Base-by-base conservation (phyloP, 2,329 filamentous ascomycete species). In the Aureobasidium sp. region DNA sequence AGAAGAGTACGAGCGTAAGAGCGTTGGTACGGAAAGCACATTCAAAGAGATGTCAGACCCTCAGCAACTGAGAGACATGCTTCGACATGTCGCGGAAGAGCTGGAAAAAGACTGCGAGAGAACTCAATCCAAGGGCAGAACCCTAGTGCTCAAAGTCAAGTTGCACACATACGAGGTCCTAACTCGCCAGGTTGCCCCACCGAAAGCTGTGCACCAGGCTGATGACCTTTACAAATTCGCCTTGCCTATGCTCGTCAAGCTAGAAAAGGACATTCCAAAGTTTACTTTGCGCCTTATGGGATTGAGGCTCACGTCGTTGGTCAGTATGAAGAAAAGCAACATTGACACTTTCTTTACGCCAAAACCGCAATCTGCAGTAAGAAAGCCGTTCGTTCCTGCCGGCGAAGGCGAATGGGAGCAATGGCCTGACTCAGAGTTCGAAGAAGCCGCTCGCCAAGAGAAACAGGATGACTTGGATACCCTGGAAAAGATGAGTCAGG, bases 91-190 rank as follows among this genome's bases (percentile, higher is more conserved):
- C 1, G 91, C 94, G 0, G 87, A 91, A 65, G 91, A 96, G 66
- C 78, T 99, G 4, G 91, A 96, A 71, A 88, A 89, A 67, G 93
- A 97, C 69, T 80, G 97, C 77, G 81, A 82, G 63, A 83, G 85
- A 29, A 90, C 90, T 1, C 84, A 90, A 66, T 90, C 90, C 75
- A 96, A 93, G 73, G 93, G 93, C 0, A 84, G 91, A n/a, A 97
- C 93, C 0, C 77, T 99, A 1, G 90, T 91, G 26, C 78, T 99
- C 39, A 99, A 99, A 74, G 82, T 97, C 66, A 99, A 99, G 72
- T 78, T 97, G 8, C 90, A 97, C 72, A 96, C 91, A 0, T 99
- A 93, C 69, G 92, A 97, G 73, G 89, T 97, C 23, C 82, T 90
- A 57, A 96, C 92, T 0, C 82, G 94, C 36, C 94, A 99, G 71